Evolutionary conservation across 805 yeast species (phyloP).

Genomic region (Candida andamanensis): DNA sequence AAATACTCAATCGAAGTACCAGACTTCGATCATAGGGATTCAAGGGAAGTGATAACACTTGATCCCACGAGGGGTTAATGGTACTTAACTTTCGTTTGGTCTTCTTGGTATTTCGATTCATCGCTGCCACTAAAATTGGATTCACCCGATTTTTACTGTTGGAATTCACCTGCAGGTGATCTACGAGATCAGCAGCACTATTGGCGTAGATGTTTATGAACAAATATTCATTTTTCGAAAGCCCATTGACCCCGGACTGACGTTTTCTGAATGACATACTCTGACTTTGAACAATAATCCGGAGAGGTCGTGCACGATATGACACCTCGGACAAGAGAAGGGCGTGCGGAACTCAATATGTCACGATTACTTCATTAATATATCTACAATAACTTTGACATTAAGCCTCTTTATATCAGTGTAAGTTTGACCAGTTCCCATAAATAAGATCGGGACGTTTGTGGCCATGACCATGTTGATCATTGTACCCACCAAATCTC

Average conservation of each 20-base stretch:
- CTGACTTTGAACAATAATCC: no score
- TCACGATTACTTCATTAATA: slow-evolving; percentile 50
- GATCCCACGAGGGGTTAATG: slow-evolving; percentile 38
- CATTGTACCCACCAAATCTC: slow-evolving; percentile 93
- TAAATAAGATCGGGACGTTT: slow-evolving; percentile 89
- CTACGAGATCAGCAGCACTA: slow-evolving; percentile 36
- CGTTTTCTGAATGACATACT: no score
- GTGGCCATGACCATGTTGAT: slow-evolving; percentile 97
- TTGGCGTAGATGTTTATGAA: slow-evolving; percentile 28
- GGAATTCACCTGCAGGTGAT: slow-evolving; percentile 5
- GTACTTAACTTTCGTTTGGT: slow-evolving; percentile 30
- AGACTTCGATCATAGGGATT: slow-evolving; percentile 23
- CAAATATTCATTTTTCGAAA: slow-evolving; percentile 12
- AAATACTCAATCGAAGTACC: slow-evolving; percentile 28
- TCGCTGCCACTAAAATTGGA: slow-evolving; percentile 32
- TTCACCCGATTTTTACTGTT: slow-evolving; percentile 11
- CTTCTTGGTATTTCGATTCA: slow-evolving; percentile 24
- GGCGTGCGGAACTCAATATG: background rate
- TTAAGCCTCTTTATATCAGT: slow-evolving; percentile 88
- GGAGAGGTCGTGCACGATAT: no score
- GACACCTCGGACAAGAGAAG: no score
- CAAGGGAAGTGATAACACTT: slow-evolving; percentile 27
- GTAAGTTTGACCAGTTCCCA: slow-evolving; percentile 95
- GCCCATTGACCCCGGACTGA: no score
- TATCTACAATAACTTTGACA: slow-evolving; percentile 87